A percentile compares a stretch with the other conserved stretches of the same genome.
Evolutionary conservation across 306 rosid species (phyloP).

Genomic region (Parietaria judaica): DNA sequence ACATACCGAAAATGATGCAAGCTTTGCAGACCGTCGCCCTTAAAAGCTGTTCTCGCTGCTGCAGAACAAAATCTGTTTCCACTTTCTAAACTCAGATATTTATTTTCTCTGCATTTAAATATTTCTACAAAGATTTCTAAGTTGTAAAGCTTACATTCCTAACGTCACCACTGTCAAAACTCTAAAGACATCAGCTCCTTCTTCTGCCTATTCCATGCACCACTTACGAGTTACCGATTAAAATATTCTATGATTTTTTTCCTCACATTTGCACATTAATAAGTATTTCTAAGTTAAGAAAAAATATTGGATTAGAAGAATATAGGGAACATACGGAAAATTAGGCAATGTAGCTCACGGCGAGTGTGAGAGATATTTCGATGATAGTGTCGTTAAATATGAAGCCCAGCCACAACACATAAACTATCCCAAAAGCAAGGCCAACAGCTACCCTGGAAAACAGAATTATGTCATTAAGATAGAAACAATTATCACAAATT

Average conservation of each 20-base stretch:
- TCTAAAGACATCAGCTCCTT: slow-evolving; percentile 8
- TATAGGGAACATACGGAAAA: slow-evolving; percentile 63
- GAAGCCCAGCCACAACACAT: slow-evolving; percentile 85
- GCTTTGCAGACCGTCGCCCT: slow-evolving; percentile 93
- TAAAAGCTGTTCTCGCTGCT: slow-evolving; percentile 77
- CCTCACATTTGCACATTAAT: too few species aligned
- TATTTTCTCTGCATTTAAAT: too few species aligned
- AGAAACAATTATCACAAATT: slow-evolving; percentile 16
- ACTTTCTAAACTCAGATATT: slow-evolving; percentile 17
- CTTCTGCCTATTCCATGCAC: slow-evolving; percentile 6
- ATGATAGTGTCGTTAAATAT: slow-evolving; percentile 93
- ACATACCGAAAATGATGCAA: slow-evolving; percentile 93
- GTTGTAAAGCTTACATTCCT: slow-evolving; percentile 1
- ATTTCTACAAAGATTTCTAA: too few species aligned
- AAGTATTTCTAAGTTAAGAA: background rate
- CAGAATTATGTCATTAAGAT: slow-evolving; percentile 25
- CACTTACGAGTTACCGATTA: background rate
- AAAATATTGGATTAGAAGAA: background rate
- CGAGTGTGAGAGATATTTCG: slow-evolving; percentile 78
- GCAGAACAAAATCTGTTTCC: slow-evolving; percentile 81
- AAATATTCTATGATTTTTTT: too few species aligned
- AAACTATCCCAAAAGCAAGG: slow-evolving; percentile 79
- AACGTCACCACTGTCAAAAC: slow-evolving; percentile 8
- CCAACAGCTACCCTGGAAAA: slow-evolving; percentile 85
- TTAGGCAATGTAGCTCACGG: slow-evolving; percentile 86